Evolutionary conservation across 179 eudicot genomes (phyloP), one percentile per base, ranked within the genome.

Genomic region (Beta corolliflora): DNA sequence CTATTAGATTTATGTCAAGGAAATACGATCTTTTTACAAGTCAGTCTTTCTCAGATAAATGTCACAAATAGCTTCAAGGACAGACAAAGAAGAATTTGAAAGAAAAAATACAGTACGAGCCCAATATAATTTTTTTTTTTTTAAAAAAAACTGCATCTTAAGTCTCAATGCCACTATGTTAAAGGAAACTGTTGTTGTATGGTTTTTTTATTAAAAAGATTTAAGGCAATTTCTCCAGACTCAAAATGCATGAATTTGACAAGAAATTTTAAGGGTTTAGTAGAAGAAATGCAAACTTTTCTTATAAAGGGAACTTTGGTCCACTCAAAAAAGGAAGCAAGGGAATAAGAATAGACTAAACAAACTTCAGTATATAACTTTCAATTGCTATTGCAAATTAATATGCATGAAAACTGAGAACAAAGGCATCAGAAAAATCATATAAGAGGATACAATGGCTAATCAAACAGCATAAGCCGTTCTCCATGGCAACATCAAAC

Each of bases 401-500:
- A 65, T 23, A 66, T 69, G 81, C 77, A 81, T 60, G 59, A 41
- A 15, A 63, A 61, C 44, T 10, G 9, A 69, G 64, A 66, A 66
- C 23, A 31, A 31, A 69, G 5, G 25, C 15, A 54, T 14, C 15
- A 23, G 41, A 36, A 25, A 44, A 46, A 78, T 60, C 54, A 60
- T 44, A 75, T 58, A 11, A 79, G 81, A 83, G 99, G 99, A 97
- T 97, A 97, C 99, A 97, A 67, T 97, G 98, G 89, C 97, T 91
- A 72, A 97, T 90, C 80, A 97, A 86, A 79, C 94, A 93, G 69
- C 89, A 86, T 83, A 97, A 85, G 87, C 91, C 93, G 81, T 92
- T 93, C 84, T 93, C 97, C 90, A 97, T 55, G 77, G 99, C 91
- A 84, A 97, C 97, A 80, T 97, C 99, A 85, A 97, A 97, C 77